Percentiles rank a stretch among this genome's conserved stretches.
Conservation (phyloP, 257 asterid species). For the Lithospermum erythrorhizon region DNA sequence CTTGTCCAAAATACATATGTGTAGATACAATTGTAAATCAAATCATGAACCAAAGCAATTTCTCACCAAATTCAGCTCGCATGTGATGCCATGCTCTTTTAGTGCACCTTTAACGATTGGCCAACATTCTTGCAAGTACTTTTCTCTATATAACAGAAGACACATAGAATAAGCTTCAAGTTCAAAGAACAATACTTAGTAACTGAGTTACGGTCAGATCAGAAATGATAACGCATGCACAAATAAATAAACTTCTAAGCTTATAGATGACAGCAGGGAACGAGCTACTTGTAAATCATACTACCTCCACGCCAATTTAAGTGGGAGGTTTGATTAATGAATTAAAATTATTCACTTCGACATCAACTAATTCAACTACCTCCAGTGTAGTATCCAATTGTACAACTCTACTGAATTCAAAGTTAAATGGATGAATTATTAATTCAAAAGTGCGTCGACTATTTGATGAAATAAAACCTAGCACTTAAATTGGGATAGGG, state of each 20-base stretch:
- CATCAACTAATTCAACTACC: too few relatives aligned
- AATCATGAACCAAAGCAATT: neutral
- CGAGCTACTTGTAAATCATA: too few relatives aligned
- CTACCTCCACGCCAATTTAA: too few relatives aligned
- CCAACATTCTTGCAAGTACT: constrained; percentile 88
- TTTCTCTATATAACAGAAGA: constrained; percentile 30
- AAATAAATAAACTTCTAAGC: neutral
- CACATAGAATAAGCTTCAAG: neutral
- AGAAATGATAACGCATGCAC: neutral
- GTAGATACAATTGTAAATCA: neutral
- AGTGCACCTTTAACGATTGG: constrained; percentile 62
- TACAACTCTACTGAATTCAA: too few relatives aligned
- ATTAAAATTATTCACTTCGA: too few relatives aligned
- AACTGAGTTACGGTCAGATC: neutral
- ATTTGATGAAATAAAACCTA: too few relatives aligned
- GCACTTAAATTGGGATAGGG: too few relatives aligned
- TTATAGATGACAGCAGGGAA: too few relatives aligned
- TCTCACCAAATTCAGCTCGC: constrained; percentile 69
- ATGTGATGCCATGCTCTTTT: constrained; percentile 57
- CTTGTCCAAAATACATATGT: neutral
- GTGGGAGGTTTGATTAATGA: too few relatives aligned
- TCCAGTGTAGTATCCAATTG: too few relatives aligned
- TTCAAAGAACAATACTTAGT: neutral
- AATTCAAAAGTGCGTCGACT: too few relatives aligned
- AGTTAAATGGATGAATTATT: too few relatives aligned